A percentile compares a stretch with the other conserved stretches of the same genome.
These are phyloP conservation scores for Acer negundo DNA, from an alignment of 345 rosid genomes.

Conservation along the genomic window DNA sequence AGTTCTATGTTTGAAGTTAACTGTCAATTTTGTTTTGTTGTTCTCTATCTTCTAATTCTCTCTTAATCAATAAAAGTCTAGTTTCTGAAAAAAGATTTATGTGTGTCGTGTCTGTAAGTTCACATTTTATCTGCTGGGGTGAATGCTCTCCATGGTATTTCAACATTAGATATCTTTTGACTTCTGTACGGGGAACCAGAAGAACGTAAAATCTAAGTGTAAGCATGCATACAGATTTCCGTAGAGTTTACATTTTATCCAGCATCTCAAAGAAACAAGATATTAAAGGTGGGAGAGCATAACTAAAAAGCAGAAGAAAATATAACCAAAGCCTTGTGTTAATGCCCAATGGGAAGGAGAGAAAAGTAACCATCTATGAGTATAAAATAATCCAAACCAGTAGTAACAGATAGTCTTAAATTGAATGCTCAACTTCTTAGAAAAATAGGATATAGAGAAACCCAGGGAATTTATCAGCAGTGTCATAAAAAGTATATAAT, in stretches of 20 bases:
- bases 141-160: not conserved
- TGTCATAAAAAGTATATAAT: not conserved
- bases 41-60: not conserved
- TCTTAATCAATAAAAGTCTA: not conserved
- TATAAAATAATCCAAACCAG: not conserved
- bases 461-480: not conserved
- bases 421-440: not conserved
- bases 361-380: conserved; percentile 1
- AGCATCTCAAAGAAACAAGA: not conserved
- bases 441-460: conserved; percentile 7
- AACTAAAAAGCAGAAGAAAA: not conserved
- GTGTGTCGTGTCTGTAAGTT: not conserved
- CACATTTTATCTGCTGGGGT: not conserved
- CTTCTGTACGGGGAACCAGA: not conserved
- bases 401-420: not conserved
- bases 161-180: not conserved
- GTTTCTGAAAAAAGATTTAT: not conserved
- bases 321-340: not conserved
- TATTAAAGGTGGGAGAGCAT: not conserved
- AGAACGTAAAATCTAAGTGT: not conserved
- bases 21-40: not conserved
- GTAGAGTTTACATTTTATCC: not conserved
- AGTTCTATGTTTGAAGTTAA: not conserved
- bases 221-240: not conserved
- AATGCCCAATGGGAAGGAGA: not conserved